Evolutionary conservation across 305 asterid genomes (phyloP).

Genomic region (Fraxinus floribunda): DNA sequence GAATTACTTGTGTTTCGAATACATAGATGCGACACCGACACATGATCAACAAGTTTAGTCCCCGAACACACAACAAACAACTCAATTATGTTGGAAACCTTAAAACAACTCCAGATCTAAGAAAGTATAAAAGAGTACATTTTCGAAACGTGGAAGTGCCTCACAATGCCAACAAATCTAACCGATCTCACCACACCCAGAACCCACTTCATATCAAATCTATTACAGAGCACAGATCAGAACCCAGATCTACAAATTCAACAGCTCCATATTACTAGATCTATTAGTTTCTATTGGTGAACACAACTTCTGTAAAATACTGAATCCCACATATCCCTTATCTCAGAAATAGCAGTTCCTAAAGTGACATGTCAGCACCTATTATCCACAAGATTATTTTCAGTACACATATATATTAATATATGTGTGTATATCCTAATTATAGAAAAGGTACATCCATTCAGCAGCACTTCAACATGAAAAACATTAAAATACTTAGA

Average conservation of each 20-base stretch:
- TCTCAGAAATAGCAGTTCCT: not conserved
- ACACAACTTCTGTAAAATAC: not conserved
- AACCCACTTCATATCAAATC: constrained; percentile 22
- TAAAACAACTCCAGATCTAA: constrained; percentile 27
- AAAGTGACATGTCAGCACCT: constrained; percentile 16
- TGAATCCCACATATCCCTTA: not conserved
- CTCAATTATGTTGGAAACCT: not conserved
- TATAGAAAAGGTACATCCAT: not conserved
- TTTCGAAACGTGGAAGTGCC: constrained; percentile 9
- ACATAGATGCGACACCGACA: constrained; percentile 23
- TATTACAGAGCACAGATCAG: not conserved
- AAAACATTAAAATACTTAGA: not conserved
- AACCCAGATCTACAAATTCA: constrained; percentile 26
- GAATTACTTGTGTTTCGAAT: not conserved
- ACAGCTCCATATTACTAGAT: not conserved
- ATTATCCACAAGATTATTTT: not conserved
- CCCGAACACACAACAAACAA: not conserved
- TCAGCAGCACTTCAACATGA: not conserved
- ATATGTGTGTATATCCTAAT: not conserved
- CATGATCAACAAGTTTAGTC: not conserved
- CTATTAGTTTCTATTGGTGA: not conserved
- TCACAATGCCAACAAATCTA: constrained; percentile 20
- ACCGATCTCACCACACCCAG: constrained; percentile 1
- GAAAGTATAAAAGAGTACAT: constrained; percentile 2
- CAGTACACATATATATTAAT: not conserved